Evolutionary conservation across 2,329 filamentous ascomycete species (phyloP), one percentile per base, ranked within the genome.

Genomic region (Eutypa lata): DNA sequence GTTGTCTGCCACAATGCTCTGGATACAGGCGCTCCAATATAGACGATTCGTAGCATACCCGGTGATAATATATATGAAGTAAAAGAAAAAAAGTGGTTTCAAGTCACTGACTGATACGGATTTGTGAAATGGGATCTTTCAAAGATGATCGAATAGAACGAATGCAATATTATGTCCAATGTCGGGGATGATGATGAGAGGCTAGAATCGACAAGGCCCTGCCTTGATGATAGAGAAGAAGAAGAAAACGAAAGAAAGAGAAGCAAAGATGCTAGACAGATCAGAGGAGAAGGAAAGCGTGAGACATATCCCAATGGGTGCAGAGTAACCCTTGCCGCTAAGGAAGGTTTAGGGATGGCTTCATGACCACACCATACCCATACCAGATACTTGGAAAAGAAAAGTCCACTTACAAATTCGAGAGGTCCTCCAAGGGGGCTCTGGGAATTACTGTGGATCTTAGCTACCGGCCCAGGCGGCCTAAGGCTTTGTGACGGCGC

Each of bases 121-220:
- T 33, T n/a, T 28, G 33, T 14, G 57, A 51, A 49, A 60, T 54
- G 53, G 51, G 56, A 54, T 50, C 57, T 47, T 48, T 48, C 59
- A 56, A 45, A 50, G 54, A 56, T 14, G 28, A 48, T 52, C 58
- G 46, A 43, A 35, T 14, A 13, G 38, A 24, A 38, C n/a, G 35
- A 45, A 47, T 50, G 48, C 24, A 58, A 57, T 54, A 61, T 53
- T 53, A 31, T 31, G 26, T 31, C 51, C 58, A 57, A 60, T 53
- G 55, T 54, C 57, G 57, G 56, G 51, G 43, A 52, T 53, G 45
- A 54, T 53, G 51, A 65, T 40, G 60, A 61, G 59, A 58, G 60
- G 19, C 42, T 24, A 45, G 16, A n/a, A n/a, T 7, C 18, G 56
- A 62, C 47, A 55, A 66, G 61, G 63, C 53, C 64, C 64, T 47